These are phyloP conservation scores for Saturnispora silvae DNA, from an alignment of 805 yeast species.

Conservation along the genomic window DNA sequence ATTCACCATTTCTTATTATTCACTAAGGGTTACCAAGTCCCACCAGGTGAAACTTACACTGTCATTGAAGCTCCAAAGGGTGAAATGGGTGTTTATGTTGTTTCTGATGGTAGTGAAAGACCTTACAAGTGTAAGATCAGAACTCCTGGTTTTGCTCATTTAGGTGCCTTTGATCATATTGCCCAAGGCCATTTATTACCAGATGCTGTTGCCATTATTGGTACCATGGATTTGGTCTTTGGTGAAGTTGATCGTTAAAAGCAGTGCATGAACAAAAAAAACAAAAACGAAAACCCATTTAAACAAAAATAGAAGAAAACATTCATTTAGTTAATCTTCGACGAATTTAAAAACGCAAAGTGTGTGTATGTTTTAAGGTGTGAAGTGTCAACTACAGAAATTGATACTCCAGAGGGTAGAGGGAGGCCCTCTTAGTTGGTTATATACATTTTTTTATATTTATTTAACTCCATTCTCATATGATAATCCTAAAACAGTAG, in stretches of 20 bases:
- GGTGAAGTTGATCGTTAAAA: constrained; percentile 84
- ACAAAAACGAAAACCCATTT: background rate
- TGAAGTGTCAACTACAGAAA: too few species aligned
- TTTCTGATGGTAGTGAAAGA: constrained; percentile 81
- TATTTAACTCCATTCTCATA: too few species aligned
- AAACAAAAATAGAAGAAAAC: too few species aligned
- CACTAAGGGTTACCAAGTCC: constrained; percentile 83
- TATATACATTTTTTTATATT: too few species aligned
- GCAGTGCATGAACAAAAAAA: background rate
- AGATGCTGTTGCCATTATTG: constrained; percentile 87
- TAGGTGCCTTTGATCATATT: constrained; percentile 80
- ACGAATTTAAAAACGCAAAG: too few species aligned
- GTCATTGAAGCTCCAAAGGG: constrained; percentile 94
- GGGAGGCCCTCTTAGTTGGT: too few species aligned
- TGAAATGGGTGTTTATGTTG: constrained; percentile 86
- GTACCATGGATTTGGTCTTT: constrained; percentile 91
- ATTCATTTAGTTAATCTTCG: too few species aligned
- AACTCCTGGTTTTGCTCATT: constrained; percentile 90
- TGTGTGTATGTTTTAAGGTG: too few species aligned
- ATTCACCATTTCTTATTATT: constrained; percentile 82
- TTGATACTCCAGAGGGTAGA: too few species aligned
- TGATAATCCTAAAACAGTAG: too few species aligned
- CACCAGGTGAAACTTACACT: constrained; percentile 84
- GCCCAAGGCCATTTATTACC: constrained; percentile 81
- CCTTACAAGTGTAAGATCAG: constrained; percentile 89